Percentiles rank a stretch among this genome's conserved stretches.
These are phyloP conservation scores for Serendipita indica DNA, from an alignment of 768 basidiomycete genomes.

Conservation along the genomic window DNA sequence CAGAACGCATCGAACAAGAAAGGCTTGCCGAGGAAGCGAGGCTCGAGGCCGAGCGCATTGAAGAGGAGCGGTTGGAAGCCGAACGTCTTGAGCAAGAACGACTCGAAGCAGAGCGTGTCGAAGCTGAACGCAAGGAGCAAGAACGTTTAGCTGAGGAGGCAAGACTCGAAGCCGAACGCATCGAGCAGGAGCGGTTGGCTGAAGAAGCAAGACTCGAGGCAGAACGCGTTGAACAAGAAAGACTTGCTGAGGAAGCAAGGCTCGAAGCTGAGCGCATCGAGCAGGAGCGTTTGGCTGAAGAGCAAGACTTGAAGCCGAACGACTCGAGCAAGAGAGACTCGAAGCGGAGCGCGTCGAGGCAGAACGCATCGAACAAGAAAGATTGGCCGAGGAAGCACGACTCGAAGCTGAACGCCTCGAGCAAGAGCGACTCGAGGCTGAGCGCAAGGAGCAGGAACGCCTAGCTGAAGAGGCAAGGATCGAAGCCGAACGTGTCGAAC, in stretches of 20 bases:
- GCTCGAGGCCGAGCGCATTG: neutral
- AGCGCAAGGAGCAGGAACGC: too few species aligned
- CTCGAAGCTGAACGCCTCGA: neutral
- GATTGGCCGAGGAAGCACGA: neutral
- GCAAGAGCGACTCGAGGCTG: neutral
- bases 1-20: neutral
- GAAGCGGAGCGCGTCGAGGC: neutral
- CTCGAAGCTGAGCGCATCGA: neutral
- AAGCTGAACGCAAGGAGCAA: neutral
- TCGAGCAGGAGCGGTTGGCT: neutral
- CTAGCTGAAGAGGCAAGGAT: neutral
- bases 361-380: neutral
- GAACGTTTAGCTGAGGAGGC: slow-evolving; percentile 1
- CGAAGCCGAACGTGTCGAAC: neutral
- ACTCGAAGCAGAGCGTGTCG: neutral
- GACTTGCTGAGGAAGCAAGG: neutral
- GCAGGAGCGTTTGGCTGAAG: neutral
- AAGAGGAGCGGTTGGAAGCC: neutral
- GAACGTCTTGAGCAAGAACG: neutral
- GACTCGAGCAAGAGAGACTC: neutral
- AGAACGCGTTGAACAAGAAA: neutral
- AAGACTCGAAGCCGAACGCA: neutral
- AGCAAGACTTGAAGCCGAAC: neutral
- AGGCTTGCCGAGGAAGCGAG: too few species aligned
- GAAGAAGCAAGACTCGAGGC: neutral